Percentiles rank a stretch among this genome's conserved stretches.
Evolutionary conservation across 176 grass and related monocot genomes (phyloP).

Genomic region (Stipa capillata): DNA sequence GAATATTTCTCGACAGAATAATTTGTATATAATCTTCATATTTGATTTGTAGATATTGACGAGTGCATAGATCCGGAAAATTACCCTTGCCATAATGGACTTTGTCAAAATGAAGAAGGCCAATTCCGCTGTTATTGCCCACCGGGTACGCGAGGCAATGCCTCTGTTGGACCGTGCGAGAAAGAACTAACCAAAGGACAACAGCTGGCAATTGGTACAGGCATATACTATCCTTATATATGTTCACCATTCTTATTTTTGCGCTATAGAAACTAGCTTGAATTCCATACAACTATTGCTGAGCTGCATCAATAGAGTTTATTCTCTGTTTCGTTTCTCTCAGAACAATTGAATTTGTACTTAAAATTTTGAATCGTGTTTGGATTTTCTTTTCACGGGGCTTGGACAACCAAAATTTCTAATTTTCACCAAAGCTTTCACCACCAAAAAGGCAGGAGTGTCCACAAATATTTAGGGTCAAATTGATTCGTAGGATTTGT

Average conservation of each 20-base stretch:
- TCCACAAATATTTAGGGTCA: no score
- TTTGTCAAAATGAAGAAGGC: neutral
- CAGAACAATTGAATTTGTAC: no score
- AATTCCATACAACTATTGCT: no score
- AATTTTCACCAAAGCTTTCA: no score
- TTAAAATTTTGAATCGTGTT: no score
- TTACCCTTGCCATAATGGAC: neutral
- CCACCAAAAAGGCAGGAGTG: no score
- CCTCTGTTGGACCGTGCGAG: neutral
- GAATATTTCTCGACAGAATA: neutral
- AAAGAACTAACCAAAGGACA: neutral
- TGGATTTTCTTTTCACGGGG: no score
- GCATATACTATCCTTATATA: neutral
- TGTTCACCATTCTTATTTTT: neutral
- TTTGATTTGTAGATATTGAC: slow-evolving; percentile 4
- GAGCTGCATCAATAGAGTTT: no score
- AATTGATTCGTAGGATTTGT: no score
- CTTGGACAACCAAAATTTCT: no score
- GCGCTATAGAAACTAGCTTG: no score
- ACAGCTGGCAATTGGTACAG: neutral
- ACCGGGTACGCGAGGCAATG: neutral
- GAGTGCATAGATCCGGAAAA: neutral
- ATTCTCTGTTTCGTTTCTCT: no score
- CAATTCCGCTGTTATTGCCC: neutral
- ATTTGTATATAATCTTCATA: neutral